phyloP scores from a whole-genome alignment of 2,329 filamentous ascomycete species.

The Aspergillus brasiliensis region DNA sequence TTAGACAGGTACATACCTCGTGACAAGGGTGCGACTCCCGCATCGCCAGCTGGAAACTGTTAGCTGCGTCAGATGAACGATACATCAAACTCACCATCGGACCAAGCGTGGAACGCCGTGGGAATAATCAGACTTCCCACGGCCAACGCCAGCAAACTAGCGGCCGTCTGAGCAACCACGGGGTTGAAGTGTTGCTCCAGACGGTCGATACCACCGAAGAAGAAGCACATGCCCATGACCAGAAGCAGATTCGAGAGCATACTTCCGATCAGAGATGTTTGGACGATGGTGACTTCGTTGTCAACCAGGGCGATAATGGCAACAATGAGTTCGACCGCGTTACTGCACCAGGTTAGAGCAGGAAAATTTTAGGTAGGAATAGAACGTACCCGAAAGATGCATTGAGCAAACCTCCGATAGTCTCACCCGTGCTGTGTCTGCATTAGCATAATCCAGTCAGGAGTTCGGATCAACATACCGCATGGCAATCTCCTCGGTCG shows the following conservation, averaged over 20 bases:
- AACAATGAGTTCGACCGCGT: conserved; percentile 87
- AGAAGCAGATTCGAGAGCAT: conserved; percentile 89
- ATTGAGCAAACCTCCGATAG: conserved; percentile 83
- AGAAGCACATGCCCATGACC: conserved; percentile 90
- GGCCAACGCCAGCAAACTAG: conserved; percentile 75
- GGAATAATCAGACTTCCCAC: conserved; percentile 85
- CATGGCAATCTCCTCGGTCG: conserved; percentile 82
- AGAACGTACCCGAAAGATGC: conserved; percentile 71
- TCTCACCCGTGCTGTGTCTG: conserved; percentile 67
- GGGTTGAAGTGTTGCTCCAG: conserved; percentile 87
- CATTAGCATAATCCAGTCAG: background rate
- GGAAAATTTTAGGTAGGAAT: background rate
- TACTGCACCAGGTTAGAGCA: conserved; percentile 48
- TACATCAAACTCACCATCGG: conserved; percentile 32
- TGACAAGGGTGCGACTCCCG: conserved; percentile 34
- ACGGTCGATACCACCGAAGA: conserved; percentile 78
- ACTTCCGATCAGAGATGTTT: conserved; percentile 88
- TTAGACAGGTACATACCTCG: conserved; percentile 26
- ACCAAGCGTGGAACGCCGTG: conserved; percentile 74
- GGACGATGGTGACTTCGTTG: conserved; percentile 77
- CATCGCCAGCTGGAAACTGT: conserved; percentile 26
- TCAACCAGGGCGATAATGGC: conserved; percentile 79
- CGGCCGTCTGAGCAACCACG: conserved; percentile 86
- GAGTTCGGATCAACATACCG: conserved; percentile 43
- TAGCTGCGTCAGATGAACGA: conserved; percentile 1